These are phyloP conservation scores for Lactarius indigo DNA, from an alignment of 768 basidiomycete species.

Conservation along the genomic window DNA sequence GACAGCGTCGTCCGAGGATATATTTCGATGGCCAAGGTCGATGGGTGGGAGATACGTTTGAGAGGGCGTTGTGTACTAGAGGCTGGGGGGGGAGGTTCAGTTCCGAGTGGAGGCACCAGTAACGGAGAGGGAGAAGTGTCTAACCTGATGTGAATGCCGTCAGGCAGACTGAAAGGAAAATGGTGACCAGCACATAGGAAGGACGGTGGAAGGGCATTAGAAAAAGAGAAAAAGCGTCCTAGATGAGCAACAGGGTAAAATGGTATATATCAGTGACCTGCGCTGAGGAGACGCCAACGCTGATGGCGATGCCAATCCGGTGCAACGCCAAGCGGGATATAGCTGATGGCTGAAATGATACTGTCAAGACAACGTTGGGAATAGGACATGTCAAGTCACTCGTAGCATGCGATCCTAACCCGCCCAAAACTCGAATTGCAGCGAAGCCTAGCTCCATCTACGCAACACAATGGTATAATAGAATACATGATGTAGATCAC, in stretches of 20 bases:
- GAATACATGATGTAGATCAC: conserved; percentile 8
- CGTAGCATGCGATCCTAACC: conserved; percentile 16
- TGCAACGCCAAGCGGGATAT: neutral
- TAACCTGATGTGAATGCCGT: conserved; percentile 17
- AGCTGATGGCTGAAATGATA: neutral
- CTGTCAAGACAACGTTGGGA: neutral
- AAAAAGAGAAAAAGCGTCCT: neutral
- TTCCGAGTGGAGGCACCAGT: neutral
- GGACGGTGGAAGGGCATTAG: conserved; percentile 9
- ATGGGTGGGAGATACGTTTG: conserved; percentile 38
- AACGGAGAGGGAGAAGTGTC: neutral
- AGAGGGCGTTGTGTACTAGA: conserved; percentile 34
- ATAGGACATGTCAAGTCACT: neutral
- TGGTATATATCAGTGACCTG: neutral
- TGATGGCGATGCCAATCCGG: neutral
- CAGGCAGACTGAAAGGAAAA: conserved; percentile 19
- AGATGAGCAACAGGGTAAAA: neutral
- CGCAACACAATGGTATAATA: conserved; percentile 17
- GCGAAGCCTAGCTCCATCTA: conserved; percentile 19
- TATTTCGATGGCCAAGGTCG: conserved; percentile 39
- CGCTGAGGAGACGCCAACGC: neutral
- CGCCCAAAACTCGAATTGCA: conserved; percentile 15
- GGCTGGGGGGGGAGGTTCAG: neutral
- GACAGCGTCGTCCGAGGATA: conserved; percentile 34
- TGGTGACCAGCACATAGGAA: conserved; percentile 26